Evolutionary conservation across 176 grass and related monocot species (phyloP), one percentile per base, ranked within the genome.

Genomic region (Eleusine coracana): DNA sequence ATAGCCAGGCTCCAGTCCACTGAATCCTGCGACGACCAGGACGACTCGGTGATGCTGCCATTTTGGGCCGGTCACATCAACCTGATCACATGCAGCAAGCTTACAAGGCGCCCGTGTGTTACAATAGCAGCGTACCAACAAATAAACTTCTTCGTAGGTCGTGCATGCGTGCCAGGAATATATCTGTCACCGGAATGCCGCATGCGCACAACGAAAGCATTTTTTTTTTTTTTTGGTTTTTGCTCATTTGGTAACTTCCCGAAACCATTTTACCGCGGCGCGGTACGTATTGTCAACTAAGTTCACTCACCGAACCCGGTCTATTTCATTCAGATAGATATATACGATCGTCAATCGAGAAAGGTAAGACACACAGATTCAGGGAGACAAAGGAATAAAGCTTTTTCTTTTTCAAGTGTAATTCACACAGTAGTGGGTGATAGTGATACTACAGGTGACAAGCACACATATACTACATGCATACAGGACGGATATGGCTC

Each of bases 31-130:
- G 21, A 51, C 3, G 49, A 20, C 1, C 4, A 20, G 16, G 51
- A 54, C 16, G 51, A 54, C 18, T 59, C 56, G 59, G 56, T 29
- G 25, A 25, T 25, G 60, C 8, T 55, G 71, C 46, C 61, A 56
- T 41, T 66, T 52, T 9, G 7, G 0, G 42, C 66, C 28, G 4
- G 13, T 50, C 48, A 15, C 63, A 23, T 71, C 68, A n/a, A 44
- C 6, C 68, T 10, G 56, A 25, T 27, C 74, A 71, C 74, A 49
- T 70, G 74, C 40, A 77, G 65, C 50, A 61, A 78, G 44, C 17
- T 5, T 39, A 70, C 83, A 77, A 78, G 52, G 52, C 44, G 18
- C 83, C 83, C 83, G 66, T 70, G 83, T 70, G 82, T 1, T 58
- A n/a, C 23, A 28, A 9, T 12, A 8, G 23, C 10, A 11, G 73